A percentile compares a stretch with the other conserved stretches of the same genome.
phyloP scores from a whole-genome alignment of 1,284 basidiomycete genomes.

The Ganoderma resinaceum region DNA sequence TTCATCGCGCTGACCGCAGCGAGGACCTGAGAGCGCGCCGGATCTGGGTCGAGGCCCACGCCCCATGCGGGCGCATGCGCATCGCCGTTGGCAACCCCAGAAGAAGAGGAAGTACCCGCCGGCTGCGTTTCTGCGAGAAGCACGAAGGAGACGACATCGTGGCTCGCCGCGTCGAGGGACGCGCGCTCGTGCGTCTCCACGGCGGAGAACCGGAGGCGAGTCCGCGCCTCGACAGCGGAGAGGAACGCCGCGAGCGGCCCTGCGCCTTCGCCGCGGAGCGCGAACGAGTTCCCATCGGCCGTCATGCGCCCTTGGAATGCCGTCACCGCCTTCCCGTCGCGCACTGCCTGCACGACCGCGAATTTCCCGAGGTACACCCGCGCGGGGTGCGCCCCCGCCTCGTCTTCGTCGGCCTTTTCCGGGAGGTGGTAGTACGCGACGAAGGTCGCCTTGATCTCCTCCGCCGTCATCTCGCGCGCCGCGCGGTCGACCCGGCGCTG shows the following conservation, averaged over 20 bases:
- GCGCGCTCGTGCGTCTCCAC: slow-evolving; percentile 95
- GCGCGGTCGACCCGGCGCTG: slow-evolving; percentile 91
- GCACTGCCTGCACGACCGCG: slow-evolving; percentile 4
- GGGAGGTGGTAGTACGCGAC: slow-evolving; percentile 79
- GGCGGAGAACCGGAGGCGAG: slow-evolving; percentile 84
- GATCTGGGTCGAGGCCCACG: slow-evolving; percentile 93
- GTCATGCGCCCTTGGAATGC: slow-evolving; percentile 86
- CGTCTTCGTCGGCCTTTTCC: slow-evolving; percentile 41
- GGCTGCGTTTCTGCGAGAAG: slow-evolving; percentile 73
- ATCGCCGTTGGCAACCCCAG: slow-evolving; percentile 56
- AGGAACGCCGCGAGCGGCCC: slow-evolving; percentile 94
- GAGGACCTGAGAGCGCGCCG: slow-evolving; percentile 91
- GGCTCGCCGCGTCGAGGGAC: slow-evolving; percentile 83
- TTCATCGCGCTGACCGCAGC: slow-evolving; percentile 93
- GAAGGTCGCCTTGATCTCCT: slow-evolving; percentile 94
- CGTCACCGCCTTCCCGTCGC: slow-evolving; percentile 37
- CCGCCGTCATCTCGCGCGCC: slow-evolving; percentile 92
- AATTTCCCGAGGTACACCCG: slow-evolving; percentile 5
- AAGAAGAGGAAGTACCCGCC: slow-evolving; percentile 42
- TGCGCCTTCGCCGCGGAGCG: slow-evolving; percentile 91
- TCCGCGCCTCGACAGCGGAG: slow-evolving; percentile 83
- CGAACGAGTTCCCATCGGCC: slow-evolving; percentile 83
- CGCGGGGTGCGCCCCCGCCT: slow-evolving; percentile 66
- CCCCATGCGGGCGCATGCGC: slow-evolving; percentile 88
- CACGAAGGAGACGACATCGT: slow-evolving; percentile 94